Percentiles rank a stretch among this genome's conserved stretches.
Conservation (phyloP, 805 yeast genomes). For the Scheffersomyces stipitis region DNA sequence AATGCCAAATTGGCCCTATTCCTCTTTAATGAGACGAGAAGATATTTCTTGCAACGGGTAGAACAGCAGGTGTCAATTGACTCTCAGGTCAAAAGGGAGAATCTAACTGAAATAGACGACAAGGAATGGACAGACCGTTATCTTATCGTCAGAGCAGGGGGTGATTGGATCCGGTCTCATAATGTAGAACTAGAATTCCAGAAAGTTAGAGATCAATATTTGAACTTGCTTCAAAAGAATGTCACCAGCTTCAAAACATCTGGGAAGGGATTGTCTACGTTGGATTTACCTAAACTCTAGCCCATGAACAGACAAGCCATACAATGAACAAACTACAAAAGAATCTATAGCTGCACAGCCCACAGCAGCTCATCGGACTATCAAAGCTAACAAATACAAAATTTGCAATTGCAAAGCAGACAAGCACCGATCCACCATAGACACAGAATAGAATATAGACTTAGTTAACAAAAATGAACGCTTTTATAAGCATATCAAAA, state of each 20-base stretch:
- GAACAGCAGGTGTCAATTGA: constrained; percentile 4
- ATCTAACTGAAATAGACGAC: not conserved
- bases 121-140: constrained; percentile 3
- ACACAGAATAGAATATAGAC: no score
- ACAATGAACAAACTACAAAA: no score
- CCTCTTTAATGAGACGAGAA: constrained; percentile 5
- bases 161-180: constrained; percentile 6
- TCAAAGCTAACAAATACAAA: no score
- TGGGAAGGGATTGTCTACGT: not conserved
- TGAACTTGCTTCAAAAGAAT: constrained; percentile 1
- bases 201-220: constrained; percentile 1
- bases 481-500: no score
- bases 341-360: no score
- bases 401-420: no score
- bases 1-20: constrained; percentile 2
- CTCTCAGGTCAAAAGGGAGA: not conserved
- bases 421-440: no score
- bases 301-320: no score
- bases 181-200: constrained; percentile 4
- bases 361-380: no score
- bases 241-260: not conserved
- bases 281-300: not conserved
- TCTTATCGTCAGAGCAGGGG: constrained; percentile 1
- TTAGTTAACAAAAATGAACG: no score
- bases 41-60: constrained; percentile 3